These are phyloP conservation scores for Artemisia tridentata DNA, from an alignment of 129 eudicot species.

Conservation along the genomic window DNA sequence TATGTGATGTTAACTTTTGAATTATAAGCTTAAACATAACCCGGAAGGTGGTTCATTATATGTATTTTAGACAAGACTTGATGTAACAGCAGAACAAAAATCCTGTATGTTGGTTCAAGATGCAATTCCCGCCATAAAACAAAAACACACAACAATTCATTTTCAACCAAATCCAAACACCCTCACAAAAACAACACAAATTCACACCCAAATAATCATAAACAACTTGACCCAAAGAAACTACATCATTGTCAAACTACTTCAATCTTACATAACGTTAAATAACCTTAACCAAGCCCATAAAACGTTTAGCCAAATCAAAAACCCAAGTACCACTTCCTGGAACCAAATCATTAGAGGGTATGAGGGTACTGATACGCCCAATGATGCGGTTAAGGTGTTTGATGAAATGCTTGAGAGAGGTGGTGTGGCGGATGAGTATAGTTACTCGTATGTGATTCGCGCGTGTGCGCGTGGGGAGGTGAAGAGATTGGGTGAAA, in stretches of 20 bases:
- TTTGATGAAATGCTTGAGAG: conserved; percentile 40
- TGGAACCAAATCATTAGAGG: conserved; percentile 76
- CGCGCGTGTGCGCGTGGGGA: conserved; percentile 53
- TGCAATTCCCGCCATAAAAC: conserved; percentile 35
- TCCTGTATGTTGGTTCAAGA: conserved; percentile 9
- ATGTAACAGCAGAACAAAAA: too few relatives aligned
- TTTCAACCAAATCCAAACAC: conserved; percentile 41
- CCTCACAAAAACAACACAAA: conserved; percentile 39
- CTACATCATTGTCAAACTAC: conserved; percentile 38
- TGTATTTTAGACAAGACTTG: too few relatives aligned
- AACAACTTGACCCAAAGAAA: conserved; percentile 43
- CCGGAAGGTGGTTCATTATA: too few relatives aligned
- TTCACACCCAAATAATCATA: conserved; percentile 54
- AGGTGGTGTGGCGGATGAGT: conserved; percentile 43
- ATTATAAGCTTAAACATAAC: too few relatives aligned
- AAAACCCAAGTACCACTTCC: conserved; percentile 51
- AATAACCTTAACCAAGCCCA: conserved; percentile 40
- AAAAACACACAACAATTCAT: conserved; percentile 43
- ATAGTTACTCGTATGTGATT: conserved; percentile 48
- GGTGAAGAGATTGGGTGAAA: conserved; percentile 47
- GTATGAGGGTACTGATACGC: conserved; percentile 27
- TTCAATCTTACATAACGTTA: conserved; percentile 40
- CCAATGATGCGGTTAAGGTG: conserved; percentile 34
- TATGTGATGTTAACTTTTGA: too few relatives aligned
- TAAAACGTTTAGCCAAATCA: conserved; percentile 40